Conservation (phyloP, 2,329 filamentous ascomycete species). For the Diaporthe citriasiana region DNA sequence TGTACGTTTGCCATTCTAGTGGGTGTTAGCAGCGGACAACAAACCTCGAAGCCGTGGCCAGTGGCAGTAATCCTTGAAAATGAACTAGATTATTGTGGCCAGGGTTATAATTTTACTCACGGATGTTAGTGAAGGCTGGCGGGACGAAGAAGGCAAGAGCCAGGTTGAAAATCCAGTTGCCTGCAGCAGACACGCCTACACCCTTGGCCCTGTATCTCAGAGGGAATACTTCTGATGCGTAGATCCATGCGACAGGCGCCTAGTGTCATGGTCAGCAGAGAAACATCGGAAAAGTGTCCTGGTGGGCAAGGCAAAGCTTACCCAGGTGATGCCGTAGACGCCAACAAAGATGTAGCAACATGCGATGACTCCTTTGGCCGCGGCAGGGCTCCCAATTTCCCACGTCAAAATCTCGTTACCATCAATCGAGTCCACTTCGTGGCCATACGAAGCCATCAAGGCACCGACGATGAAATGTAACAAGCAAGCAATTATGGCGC, state of each 20-base stretch:
- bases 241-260: slow-evolving; percentile 51
- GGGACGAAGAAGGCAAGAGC: slow-evolving; percentile 64
- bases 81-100: not conserved
- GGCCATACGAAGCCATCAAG: slow-evolving; percentile 64
- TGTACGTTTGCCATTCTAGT: slow-evolving; percentile 63
- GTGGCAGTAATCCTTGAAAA: not conserved
- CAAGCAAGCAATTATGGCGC: slow-evolving; percentile 60
- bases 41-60: not conserved
- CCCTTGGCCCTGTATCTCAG: slow-evolving; percentile 65
- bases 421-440: slow-evolving; percentile 58
- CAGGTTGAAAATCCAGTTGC: slow-evolving; percentile 66
- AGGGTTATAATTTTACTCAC: not conserved
- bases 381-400: slow-evolving; percentile 58
- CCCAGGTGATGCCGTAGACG: slow-evolving; percentile 54
- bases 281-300: not conserved
- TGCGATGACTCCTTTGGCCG: slow-evolving; percentile 65
- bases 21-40: not conserved
- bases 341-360: slow-evolving; percentile 61
- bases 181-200: slow-evolving; percentile 65
- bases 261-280: slow-evolving; percentile 3
- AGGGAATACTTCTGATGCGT: slow-evolving; percentile 57
- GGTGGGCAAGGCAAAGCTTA: not conserved
- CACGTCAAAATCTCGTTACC: slow-evolving; percentile 62
- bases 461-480: slow-evolving; percentile 64
- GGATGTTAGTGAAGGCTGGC: slow-evolving; percentile 59